Evolutionary conservation across 2,329 filamentous ascomycete genomes (phyloP), one percentile per base, ranked within the genome.

Genomic region (Monilinia fructicola): DNA sequence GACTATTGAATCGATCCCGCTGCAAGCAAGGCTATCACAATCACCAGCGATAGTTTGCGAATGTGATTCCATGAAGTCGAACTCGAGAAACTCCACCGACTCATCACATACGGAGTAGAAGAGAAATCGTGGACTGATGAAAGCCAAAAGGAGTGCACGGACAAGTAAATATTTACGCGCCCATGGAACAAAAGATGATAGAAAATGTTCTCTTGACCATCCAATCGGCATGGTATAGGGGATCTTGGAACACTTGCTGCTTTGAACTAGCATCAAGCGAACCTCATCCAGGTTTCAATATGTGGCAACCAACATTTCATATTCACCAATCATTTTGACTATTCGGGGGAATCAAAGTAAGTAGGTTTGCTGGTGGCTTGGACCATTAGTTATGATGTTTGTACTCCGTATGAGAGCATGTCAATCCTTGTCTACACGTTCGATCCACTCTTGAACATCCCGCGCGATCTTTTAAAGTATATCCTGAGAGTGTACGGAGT

Each of bases 241-340:
- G 64, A 62, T 71, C 55, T 69, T 74, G 72, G 72, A 76, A 74
- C 74, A 71, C 70, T 69, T 69, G 71, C 71, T 71, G 72, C 73
- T 71, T 73, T 73, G 68, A 62, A 66, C 46, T 14, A 44, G n/a
- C 23, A 35, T 59, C 40, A 50, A 54, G 50, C 48, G 64, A 67
- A 44, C 26, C 31, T 53, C 35, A 64, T 52, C 44, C 21, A 38
- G 10, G 59, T 52, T 44, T 59, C 52, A 59, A 54, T 23, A 28
- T 60, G 42, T 38, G 26, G 28, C 56, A 21, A 35, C 28, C 42
- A 23, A 11, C 42, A 35, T 38, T 50, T 38, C 44, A 60, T 14
- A 26, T 50, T 38, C 50, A 38, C 58, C 58, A 60, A 60, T 60
- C 42, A 60, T 12, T 38, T 50, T 12, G 12, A 10, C 9, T 11